Evolutionary conservation across 2,329 filamentous ascomycete species (phyloP), one percentile per base, ranked within the genome.

Genomic region (Fusarium brachygibbosum): DNA sequence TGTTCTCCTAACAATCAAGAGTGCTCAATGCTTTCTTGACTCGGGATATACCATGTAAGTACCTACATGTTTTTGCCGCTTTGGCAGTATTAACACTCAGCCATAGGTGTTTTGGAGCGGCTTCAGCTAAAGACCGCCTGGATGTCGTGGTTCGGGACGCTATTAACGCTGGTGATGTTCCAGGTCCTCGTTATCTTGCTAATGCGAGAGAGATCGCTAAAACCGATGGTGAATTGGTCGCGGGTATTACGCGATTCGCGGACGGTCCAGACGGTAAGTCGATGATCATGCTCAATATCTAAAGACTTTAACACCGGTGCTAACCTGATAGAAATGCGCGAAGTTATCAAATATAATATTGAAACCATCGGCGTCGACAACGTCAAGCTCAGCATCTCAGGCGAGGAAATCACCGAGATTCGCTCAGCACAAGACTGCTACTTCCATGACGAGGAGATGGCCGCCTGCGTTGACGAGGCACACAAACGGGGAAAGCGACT

Each of bases 71-170:
- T 17, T 44, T 21, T 16, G 13, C 25, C 2, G 7, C n/a, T 13
- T 17, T 29, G 8, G 21, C 9, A 28, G 13, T 23, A 8, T 19
- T 51, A 6, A 53, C 14, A 5, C 17, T 19, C 4, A 19, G 5
- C 21, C 6, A 4, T 4, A 68, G 63, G 59, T 68, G 63, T n/a
- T 69, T 68, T 14, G 59, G 66, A 16, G 63, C 66, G 9, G 59
- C 66, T n/a, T 28, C 66, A 29, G 66, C 66, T 21, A 69, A 69
- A n/a, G 66, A 69, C 32, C 48, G 63, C 12, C 63, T 69, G 5
- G 66, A 69, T 41, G 59, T 64, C 17, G 59, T 68, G 19, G 41
- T 58, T 11, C 55, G 59, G 25, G 60, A 69, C 46, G 63, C 66
- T 13, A 65, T 69, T 21, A 69, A 69, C 5, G 56, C 56, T 2